Conservation (phyloP, 129 eudicot genomes). For the Lactuca saligna region DNA sequence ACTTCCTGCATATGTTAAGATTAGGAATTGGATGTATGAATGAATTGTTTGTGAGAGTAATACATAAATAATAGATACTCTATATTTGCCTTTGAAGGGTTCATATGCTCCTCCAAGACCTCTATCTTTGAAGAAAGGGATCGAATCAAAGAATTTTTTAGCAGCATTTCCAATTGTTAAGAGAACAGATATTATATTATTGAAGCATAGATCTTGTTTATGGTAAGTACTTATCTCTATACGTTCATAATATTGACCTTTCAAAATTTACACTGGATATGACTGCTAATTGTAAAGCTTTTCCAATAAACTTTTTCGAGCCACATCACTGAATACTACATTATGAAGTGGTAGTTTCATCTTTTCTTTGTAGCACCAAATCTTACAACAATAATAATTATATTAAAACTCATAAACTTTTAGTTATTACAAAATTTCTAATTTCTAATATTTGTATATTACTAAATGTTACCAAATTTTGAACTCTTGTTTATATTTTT, state of each 20-base stretch:
- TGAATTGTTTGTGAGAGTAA: conserved; percentile 6
- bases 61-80: conserved; percentile 16
- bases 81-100: conserved; percentile 54
- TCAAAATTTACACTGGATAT: background rate
- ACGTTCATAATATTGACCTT: background rate
- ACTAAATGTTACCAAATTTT: background rate
- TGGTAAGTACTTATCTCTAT: conserved; percentile 42
- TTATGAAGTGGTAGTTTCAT: background rate
- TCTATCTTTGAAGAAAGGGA: conserved; percentile 50
- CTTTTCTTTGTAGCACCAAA: background rate
- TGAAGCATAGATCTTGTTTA: conserved; percentile 52
- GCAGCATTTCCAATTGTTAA: conserved; percentile 35
- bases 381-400: background rate
- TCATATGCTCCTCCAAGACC: conserved; percentile 58
- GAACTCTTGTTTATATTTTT: no score
- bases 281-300: no score
- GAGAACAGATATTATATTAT: conserved; percentile 43
- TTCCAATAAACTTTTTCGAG: background rate
- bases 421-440: background rate
- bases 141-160: conserved; percentile 38
- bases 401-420: background rate
- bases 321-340: background rate
- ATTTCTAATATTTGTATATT: no score
- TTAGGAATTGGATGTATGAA: conserved; percentile 12
- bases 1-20: background rate